Evolutionary conservation across 192 early-diverging fungal genomes (phyloP), one percentile per base, ranked within the genome.

Genomic region (Entrophospora sp.): DNA sequence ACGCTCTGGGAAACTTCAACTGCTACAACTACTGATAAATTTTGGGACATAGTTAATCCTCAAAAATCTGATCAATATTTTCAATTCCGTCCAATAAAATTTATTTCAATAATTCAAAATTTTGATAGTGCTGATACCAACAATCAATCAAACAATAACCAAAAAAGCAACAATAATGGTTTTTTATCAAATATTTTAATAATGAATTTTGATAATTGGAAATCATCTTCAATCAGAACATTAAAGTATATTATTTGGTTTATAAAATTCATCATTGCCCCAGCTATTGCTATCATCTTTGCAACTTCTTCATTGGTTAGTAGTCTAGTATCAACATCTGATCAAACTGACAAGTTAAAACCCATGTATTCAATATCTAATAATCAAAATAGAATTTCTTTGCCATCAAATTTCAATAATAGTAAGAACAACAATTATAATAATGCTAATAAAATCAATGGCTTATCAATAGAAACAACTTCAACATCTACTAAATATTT

Each of bases 41-140:
- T 85, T 46, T 85, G 83, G 83, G 45, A 70, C 16, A 58, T 68
- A 8, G 71, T 85, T 5, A 79, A 85, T 68, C 79, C 79, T 9
- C 43, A 38, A n/a, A 32, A 75, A 14, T 61, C 66, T 16, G 77
- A 72, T 24, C 73, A 69, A 28, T 84, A 77, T 67, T 40, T 84
- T 27, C 79, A 83, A 53, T 72, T 84, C 22, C 70, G 77, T n/a
- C 64, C 74, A 5, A 32, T 28, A 57, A 57, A 57, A 5, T 25
- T n/a, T n/a, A n/a, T n/a, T n/a, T n/a, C n/a, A n/a, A n/a, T n/a
- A 24, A 10, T 2, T 57, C 24, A 57, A 20, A 9, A 25, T 57
- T 31, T 6, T 34, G 7, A 35, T 20, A 14, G 30, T n/a, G n/a
- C n/a, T n/a, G n/a, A n/a, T n/a, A 32, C 24, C 24, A 6, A 12